Base-by-base conservation (phyloP, 257 asterid species). In the Salvia rosmarinus region DNA sequence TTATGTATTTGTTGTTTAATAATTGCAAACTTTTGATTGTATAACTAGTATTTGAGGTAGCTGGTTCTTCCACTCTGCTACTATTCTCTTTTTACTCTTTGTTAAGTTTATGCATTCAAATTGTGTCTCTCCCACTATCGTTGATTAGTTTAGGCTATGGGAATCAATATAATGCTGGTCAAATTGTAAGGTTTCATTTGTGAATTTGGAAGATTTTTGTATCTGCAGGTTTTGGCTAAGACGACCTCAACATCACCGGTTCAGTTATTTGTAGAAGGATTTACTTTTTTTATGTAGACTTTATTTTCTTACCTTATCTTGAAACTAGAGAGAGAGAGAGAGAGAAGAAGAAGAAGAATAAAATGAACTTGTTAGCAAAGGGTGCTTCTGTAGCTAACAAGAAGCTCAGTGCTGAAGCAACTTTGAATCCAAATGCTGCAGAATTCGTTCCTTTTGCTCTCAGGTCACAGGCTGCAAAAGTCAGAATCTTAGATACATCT, bases 401-500 rank as follows among this genome's bases (percentile, higher is more conserved):
- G 55, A 88, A 81, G 69, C 77, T 80, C 70, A 65, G 80, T 50
- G 71, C 83, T 63, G 74, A 90, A 78, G 64, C 85, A 67, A 42
- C 82, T 71, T 78, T 93, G 87, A 93, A 93, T 69, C 97, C 98
- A 19, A 87, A 93, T 79, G 98, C 98, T 14, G 91, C 95, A 14
- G 97, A 90, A 73, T 93, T 93, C 77, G 80, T 90, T 56, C 98
- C 98, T 11, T 86, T 78, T 62, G 80, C 94, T 78, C 85, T 93
- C 64, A 77, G 88, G 72, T 76, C 96, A 76, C 84, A 83, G 40
- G 68, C 79, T 72, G 85, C 88, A 57, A 78, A 69, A 59, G 39
- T 68, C 61, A 73, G 60, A 43, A 74, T 68, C 59, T 63, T 80
- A 28, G 91, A 83, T 44, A 71, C 81, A 42, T 64, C 86, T 14